A percentile compares a stretch with the other conserved stretches of the same genome.
Conservation (phyloP, 352 stramenopile species). For the Phytopythium chamaehyphon region DNA sequence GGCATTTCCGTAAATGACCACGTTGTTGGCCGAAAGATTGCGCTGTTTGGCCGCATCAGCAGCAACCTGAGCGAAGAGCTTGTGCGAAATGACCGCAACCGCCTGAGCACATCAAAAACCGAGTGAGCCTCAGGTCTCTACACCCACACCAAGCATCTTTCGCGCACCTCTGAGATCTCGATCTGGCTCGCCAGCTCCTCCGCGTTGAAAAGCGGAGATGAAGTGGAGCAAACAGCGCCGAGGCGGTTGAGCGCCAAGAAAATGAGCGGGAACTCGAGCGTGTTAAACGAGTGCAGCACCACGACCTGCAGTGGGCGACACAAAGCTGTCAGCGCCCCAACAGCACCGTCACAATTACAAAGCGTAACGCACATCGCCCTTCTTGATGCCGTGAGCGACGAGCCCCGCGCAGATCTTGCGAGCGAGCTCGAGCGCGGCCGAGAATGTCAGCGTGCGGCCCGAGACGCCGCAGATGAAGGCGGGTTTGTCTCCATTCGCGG, state of each 20-base stretch:
- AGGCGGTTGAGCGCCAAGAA: constrained; percentile 44
- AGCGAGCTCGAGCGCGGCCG: constrained; percentile 23
- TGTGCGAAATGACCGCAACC: not conserved
- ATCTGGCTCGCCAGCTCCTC: constrained; percentile 37
- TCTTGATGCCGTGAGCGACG: constrained; percentile 33
- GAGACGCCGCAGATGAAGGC: constrained; percentile 43
- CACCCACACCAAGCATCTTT: not conserved
- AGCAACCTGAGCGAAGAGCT: constrained; percentile 15
- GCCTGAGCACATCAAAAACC: not conserved
- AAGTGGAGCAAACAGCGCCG: constrained; percentile 36
- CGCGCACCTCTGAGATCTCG: constrained; percentile 22
- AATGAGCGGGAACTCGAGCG: constrained; percentile 52
- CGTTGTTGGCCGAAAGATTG: constrained; percentile 8
- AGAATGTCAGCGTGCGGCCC: constrained; percentile 33
- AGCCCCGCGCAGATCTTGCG: constrained; percentile 29
- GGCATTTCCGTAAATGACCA: constrained; percentile 24
- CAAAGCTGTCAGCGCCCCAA: not conserved
- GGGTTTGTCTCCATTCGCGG: constrained; percentile 17
- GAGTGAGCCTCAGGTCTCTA: not conserved
- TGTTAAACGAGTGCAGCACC: constrained; percentile 55
- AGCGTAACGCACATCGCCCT: constrained; percentile 33
- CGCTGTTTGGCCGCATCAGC: constrained; percentile 20
- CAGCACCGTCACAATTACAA: not conserved
- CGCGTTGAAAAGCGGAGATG: constrained; percentile 35
- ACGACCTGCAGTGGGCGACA: constrained; percentile 18